Base-by-base conservation (phyloP, 306 rosid genomes). In the Hippophae rhamnoides region DNA sequence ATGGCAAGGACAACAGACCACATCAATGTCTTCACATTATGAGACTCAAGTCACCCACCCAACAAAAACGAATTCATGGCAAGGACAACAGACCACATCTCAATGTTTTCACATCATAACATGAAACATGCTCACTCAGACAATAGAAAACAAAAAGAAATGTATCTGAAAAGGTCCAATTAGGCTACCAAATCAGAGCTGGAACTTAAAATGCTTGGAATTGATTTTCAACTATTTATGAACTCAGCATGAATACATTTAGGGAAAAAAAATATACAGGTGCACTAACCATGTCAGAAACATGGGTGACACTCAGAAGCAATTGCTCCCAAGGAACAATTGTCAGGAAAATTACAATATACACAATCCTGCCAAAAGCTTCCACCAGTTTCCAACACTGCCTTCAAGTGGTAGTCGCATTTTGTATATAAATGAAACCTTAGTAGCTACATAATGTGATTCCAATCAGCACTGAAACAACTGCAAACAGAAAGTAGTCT, bases 231-330 rank as follows among this genome's bases (percentile, higher is more conserved):
- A 74, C 73, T 65, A 62, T 69, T 67, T 58, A 72, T 56, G 38
- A 31, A 79, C 72, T 49, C 61, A 65, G 70, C 73, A 71, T 75
- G 81, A 76, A 67, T 83, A 78, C 90, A 88, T 67, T 80, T 82
- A 78, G 61, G 63, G 69, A 31, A 2, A 80, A 80, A 74, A 74
- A 31, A 31, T 2, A 31, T 18, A 18, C 84, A 72, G 89, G 78
- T 82, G 76, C 78, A 93, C 99, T 93, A 88, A 93, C 99, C 99
- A 80, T 84, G 90, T 80, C 79, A 84, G 86, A 83, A 85, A 93
- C 78, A 81, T 61, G 85, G 74, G 94, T 85, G 80, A 87, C 77
- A 85, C 82, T 83, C 73, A 80, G 87, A 80, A 93, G 96, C 85
- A 82, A 77, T 82, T 84, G 88, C 82, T 82, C 82, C 68, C 60